phyloP scores from a whole-genome alignment of 2,329 filamentous ascomycete genomes.

The Zalaria obscura region DNA sequence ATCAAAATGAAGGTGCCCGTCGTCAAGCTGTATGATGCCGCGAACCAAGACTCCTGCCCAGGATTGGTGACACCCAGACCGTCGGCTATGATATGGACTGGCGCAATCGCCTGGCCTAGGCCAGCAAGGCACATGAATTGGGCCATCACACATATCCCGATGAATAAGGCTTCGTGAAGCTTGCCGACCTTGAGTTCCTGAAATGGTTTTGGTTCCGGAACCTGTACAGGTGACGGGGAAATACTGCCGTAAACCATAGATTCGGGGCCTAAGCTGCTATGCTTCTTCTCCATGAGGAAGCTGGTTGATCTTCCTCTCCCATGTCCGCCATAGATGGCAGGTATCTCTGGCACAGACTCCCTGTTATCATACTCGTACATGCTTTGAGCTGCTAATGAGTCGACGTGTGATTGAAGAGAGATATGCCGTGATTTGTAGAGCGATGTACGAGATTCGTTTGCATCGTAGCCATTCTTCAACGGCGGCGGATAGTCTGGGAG shows the following conservation, averaged over 20 bases:
- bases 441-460: conserved; percentile 5
- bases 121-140: conserved; percentile 15
- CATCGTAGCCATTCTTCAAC: background rate
- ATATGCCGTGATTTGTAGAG: conserved; percentile 18
- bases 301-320: conserved; percentile 9
- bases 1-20: conserved; percentile 32
- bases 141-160: conserved; percentile 13
- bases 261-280: conserved; percentile 5
- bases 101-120: conserved; percentile 18
- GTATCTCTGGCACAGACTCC: conserved; percentile 11
- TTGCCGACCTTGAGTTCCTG: conserved; percentile 8
- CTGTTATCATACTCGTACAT: conserved; percentile 7
- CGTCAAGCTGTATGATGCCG: conserved; percentile 28
- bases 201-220: background rate
- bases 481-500: background rate
- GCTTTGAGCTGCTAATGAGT: conserved; percentile 11
- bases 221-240: conserved; percentile 1
- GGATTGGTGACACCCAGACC: conserved; percentile 26
- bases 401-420: conserved; percentile 15
- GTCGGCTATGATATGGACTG: conserved; percentile 30
- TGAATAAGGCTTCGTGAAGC: conserved; percentile 12
- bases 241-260: conserved; percentile 8
- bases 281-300: conserved; percentile 10
- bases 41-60: conserved; percentile 29
- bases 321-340: conserved; percentile 10